phyloP scores from a whole-genome alignment of 208 protist species.

The Leishmania guyanensis region DNA sequence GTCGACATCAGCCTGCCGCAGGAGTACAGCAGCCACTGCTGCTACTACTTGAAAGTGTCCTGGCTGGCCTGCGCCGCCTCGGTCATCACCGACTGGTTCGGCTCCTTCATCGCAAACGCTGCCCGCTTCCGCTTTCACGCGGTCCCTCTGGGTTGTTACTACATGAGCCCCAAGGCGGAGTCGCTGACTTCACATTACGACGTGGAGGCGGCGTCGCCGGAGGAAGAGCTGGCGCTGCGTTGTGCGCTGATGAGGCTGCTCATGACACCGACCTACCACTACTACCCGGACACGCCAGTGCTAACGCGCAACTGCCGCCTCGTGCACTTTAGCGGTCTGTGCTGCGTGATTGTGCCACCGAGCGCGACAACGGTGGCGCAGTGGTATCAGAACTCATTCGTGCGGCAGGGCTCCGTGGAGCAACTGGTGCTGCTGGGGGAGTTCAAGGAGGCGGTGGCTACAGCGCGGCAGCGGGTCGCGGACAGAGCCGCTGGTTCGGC shows the following conservation, averaged over 20 bases:
- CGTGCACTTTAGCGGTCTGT: constrained; percentile 68
- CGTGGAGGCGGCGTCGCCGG: constrained; percentile 29
- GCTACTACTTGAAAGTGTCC: constrained; percentile 66
- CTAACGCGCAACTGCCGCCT: constrained; percentile 75
- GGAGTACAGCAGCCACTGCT: constrained; percentile 58
- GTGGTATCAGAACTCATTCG: constrained; percentile 78
- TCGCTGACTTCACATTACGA: constrained; percentile 44
- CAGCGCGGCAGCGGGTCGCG: constrained; percentile 21
- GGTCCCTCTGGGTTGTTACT: constrained; percentile 60
- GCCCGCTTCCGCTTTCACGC: constrained; percentile 57
- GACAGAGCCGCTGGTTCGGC: background rate
- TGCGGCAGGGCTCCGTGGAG: constrained; percentile 54
- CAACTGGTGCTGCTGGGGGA: constrained; percentile 52
- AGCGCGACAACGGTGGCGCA: constrained; percentile 46
- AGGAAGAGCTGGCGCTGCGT: constrained; percentile 54
- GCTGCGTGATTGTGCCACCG: constrained; percentile 56
- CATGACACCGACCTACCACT: constrained; percentile 38
- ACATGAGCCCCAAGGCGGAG: constrained; percentile 35
- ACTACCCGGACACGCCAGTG: constrained; percentile 61
- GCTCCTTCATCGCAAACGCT: constrained; percentile 72
- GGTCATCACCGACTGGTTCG: constrained; percentile 75
- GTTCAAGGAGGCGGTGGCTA: constrained; percentile 42
- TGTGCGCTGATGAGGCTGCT: constrained; percentile 51
- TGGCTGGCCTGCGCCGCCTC: constrained; percentile 77
- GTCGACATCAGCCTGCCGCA: constrained; percentile 63